Evolutionary conservation across 306 rosid species (phyloP), one percentile per base, ranked within the genome.

Genomic region (Albizia julibrissin): DNA sequence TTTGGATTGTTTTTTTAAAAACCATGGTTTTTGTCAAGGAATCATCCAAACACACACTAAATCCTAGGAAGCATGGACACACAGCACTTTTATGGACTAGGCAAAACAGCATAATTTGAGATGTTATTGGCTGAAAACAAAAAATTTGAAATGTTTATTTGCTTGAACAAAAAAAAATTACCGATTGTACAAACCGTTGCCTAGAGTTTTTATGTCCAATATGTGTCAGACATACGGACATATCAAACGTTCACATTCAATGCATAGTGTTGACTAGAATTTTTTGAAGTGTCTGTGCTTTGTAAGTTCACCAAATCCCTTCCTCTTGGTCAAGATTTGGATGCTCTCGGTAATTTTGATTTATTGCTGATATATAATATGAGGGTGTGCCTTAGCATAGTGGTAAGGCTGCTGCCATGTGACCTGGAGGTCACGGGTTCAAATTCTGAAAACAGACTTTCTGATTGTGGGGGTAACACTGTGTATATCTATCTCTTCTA

Each of bases 331-430:
- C 56, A 77, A 77, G 58, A 54, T 69, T 58, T 58, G 26, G 44
- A 31, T 46, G 71, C 73, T 56, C 75, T 59, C 31, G 40, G 62
- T 18, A 50, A 83, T 76, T 74, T 76, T n/a, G 21, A 59, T 73
- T 33, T 58, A 72, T 39, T 69, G 31, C 50, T 34, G 33, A 39
- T 64, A 9, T 75, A 21, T 59, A 56, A 80, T 80, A 26, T 68
- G 72, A 33, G 39, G 6, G 8, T 37, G 40, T 37, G 40, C 8
- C 40, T 37, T 5, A 1, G 8, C 8, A 0, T 8, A 37, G 1
- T 8, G 8, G 8, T 37, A 37, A 37, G 40, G 40, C 8, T 37
- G 40, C 1, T 37, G 8, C 40, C 40, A 37, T 37, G 40, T 37
- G 40, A 37, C 6, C 6, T 37, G 1, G 8, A 5, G 40, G 8